phyloP scores from a whole-genome alignment of 2,329 filamentous ascomycete species.

The Talaromyces pinophilus region DNA sequence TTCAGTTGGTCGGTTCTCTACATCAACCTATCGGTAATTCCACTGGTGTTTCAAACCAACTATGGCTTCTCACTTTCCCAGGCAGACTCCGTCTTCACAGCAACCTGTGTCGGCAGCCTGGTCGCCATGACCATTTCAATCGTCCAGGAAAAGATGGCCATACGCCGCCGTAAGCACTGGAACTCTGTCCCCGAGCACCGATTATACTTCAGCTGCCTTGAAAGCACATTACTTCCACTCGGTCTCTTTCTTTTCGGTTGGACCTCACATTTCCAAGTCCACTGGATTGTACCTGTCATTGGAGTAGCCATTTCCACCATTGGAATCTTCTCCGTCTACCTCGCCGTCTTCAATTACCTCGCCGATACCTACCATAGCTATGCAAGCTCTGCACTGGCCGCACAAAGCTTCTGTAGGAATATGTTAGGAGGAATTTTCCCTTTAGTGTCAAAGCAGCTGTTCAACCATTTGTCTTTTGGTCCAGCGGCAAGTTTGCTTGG shows the following conservation, averaged over 20 bases:
- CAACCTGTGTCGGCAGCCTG: neutral
- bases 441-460: too few species aligned
- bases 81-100: neutral
- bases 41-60: neutral
- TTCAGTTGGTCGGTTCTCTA: neutral
- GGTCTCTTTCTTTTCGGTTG: neutral
- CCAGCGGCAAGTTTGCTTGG: too few species aligned
- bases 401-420: too few species aligned
- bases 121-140: neutral
- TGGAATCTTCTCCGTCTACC: too few species aligned
- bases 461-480: too few species aligned
- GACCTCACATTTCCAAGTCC: neutral
- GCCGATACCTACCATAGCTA: neutral
- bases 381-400: neutral
- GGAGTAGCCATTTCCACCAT: too few species aligned
- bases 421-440: too few species aligned
- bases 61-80: neutral
- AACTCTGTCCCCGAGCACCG: too few species aligned
- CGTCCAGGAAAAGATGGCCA: neutral
- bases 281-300: neutral
- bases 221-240: too few species aligned
- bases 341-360: too few species aligned
- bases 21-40: neutral
- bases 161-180: neutral
- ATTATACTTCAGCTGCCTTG: too few species aligned